Conservation (phyloP, 2,329 filamentous ascomycete species). For the Trichoderma breve region DNA sequence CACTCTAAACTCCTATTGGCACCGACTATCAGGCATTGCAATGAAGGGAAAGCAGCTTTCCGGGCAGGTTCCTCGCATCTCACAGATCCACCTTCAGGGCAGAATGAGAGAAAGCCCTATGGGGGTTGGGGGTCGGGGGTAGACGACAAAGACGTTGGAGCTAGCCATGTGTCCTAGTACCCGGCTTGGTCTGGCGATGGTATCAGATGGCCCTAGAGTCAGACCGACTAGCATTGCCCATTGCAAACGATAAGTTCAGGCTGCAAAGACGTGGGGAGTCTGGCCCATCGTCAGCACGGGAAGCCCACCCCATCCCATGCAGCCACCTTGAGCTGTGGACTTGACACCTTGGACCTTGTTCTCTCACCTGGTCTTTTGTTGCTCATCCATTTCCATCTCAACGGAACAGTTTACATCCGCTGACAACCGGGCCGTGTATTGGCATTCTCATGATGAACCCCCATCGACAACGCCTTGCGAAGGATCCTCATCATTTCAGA, state of each 20-base stretch:
- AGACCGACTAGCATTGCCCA: background rate
- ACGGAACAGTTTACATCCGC: conserved; percentile 6
- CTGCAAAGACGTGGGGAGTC: background rate
- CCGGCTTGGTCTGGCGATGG: background rate
- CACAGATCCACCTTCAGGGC: background rate
- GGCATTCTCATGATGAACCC: background rate
- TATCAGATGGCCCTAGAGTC: background rate
- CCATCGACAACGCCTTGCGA: conserved; percentile 12
- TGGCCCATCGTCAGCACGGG: conserved; percentile 6
- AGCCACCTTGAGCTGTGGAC: background rate
- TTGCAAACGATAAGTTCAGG: background rate
- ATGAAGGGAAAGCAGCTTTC: too few species aligned
- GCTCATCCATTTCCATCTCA: background rate
- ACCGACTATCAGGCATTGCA: background rate
- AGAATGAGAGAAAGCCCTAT: background rate
- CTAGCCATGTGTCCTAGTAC: background rate
- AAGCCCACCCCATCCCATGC: conserved; percentile 3
- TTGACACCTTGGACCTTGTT: background rate
- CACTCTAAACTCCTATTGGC: background rate
- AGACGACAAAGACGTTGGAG: background rate
- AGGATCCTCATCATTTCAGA: background rate
- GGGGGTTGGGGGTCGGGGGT: background rate
- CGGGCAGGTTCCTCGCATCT: background rate
- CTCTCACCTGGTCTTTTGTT: background rate
- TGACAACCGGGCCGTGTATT: conserved; percentile 1